Base-by-base conservation (phyloP, 2,329 filamentous ascomycete genomes). In the Alternaria brassicicola region DNA sequence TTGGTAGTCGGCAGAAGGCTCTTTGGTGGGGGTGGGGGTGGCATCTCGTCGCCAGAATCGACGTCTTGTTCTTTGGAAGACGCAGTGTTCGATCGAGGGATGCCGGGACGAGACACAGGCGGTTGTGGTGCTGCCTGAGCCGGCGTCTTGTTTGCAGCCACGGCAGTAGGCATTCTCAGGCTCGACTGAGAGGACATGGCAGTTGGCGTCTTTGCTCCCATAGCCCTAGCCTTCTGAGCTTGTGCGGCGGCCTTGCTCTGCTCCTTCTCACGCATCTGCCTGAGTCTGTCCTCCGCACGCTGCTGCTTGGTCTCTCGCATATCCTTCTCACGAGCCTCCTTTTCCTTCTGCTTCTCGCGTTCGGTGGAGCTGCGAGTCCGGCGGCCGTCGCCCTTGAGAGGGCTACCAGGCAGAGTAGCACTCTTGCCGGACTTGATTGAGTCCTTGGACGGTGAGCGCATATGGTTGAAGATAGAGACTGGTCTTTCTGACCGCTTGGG, bases 241-340 rank as follows among this genome's bases (percentile, higher is more conserved):
- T 80, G 78, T 30, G 73, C 71, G 49, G 72, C 78, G 36, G 86
- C 89, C 72, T 90, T 91, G 65, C 89, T 86, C 6, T 88, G 83
- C 71, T 92, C 89, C 75, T 89, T 89, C 66, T 88, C 85, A 8
- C 89, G 85, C 41, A 84, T 86, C 68, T 88, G 90, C 63, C 90
- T 87, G 3, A 90, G 79, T 69, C 87, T 88, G 21, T 88, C 87
- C 15, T 83, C 84, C 65, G 86, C 81, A 23, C 83, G 83, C 64
- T 85, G 84, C 63, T 90, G 88, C 70, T 87, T 89, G 6, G 78
- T 76, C 46, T 85, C 82, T 61, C 81, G 82, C 12, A 78, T 75
- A 41, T 85, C 83, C 62, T 81, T 83, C 55, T 90, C 86, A 36
- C 83, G 85, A 15, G 84, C 84, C 35, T 89, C 86, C 47, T 83